Base-by-base conservation (phyloP, 1,284 basidiomycete species). In the Ustilago lituana region DNA sequence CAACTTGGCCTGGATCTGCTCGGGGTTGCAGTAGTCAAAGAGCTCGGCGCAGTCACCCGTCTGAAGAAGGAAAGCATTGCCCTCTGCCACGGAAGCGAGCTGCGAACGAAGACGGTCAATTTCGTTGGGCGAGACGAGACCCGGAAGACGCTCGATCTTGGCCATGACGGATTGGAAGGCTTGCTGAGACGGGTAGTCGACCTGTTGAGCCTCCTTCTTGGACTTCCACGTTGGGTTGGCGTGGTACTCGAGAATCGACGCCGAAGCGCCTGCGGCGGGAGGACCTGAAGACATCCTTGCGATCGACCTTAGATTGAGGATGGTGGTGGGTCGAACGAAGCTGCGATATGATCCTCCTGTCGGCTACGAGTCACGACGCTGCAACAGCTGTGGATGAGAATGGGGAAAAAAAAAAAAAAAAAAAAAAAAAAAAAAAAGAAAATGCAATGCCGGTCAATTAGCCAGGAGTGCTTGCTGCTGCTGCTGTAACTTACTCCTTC, bases 1-100 rank as follows among this genome's bases (percentile, higher is more conserved):
- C 52, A 98, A 90, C 82, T 97, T 96, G 51, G 91, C 89, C 46
- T 94, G 90, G 72, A 98, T 94, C 63, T 94, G 94, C 83, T 93
- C 89, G 0, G 92, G 93, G 83, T 95, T 78, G 76, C 84, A 84
- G 51, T 84, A 84, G 44, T 82, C 77, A 52, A 84, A 84, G 7
- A 84, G 77, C 72, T 84, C 94, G 20, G 94, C 95, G 77, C 94
- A 98, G 81, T 98, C 96, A 10, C 95, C 96, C 2, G 94, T 94
- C 73, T 98, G 95, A 0, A 98, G 87, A 26, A 98, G 86, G 84
- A 98, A 98, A 0, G 93, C 93, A 78, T 76, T 65, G 22, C 78
- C 78, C 15, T 76, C 73, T 8, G 79, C 78, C 5, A 79, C 80
- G 3, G 65, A 50, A 24, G 69, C 71, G 35, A 76, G 72, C 46